Base-by-base conservation (phyloP, 78 protist species). In the Diacronema lutheri region DNA sequence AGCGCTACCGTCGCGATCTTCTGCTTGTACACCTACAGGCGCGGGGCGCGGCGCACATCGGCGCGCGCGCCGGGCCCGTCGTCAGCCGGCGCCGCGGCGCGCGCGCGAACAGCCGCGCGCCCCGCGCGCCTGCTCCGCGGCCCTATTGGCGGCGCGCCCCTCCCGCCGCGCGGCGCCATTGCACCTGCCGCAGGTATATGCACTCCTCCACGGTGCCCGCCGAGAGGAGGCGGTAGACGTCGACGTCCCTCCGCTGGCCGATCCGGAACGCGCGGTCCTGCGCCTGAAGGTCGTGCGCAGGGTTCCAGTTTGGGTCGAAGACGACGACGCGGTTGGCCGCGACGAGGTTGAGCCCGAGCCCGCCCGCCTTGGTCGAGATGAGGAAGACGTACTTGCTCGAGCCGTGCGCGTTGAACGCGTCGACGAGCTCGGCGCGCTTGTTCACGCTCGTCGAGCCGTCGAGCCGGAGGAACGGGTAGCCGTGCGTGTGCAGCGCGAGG, bases 261-360 rank as follows among this genome's bases (percentile, higher is more conserved):
- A 96, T 88, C 37, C 99, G 91, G 93, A 94, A 96, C 2, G 96
- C 95, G 7, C 99, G 87, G 80, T 97, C 99, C 3, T 95, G 71
- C 20, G 99, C 99, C 81, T 97, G 98, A 58, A 81, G 40, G 87
- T 93, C 95, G 26, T 78, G 84, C 19, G 85, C 23, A 2, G 95
- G 95, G 79, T 93, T 93, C 99, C 99, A 97, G 85, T 95, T 98
- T 1, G 99, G 99, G 60, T 97, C 99, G 77, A 74, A 97, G 55
- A 97, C 83, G 84, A 97, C 77, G 5, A 97, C 96, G 4, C 97
- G 81, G 66, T 95, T 86, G 0, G 99, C 98, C 38, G 98, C 97
- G 0, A 94, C 94, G 20, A 97, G 57, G 74, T 97, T 97, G 50
- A 96, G 26, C 25, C 99, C 99, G 6, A 96, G 44, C 12, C 99